Evolutionary conservation across 257 asterid genomes (phyloP).

Genomic region (Jacaranda copaia): DNA sequence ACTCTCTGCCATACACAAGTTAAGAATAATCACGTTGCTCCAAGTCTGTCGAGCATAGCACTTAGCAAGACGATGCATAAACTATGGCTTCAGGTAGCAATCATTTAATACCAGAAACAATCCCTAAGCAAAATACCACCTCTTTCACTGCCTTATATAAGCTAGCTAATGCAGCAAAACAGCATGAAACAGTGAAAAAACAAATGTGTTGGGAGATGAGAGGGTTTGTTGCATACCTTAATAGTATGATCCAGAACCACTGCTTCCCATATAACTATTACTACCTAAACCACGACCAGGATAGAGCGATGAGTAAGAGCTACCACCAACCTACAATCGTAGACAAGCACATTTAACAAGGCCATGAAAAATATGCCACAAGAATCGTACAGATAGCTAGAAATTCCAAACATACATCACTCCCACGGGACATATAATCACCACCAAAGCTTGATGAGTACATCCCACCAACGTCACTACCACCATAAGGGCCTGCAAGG

Average conservation of each 20-base stretch:
- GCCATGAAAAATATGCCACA: background rate
- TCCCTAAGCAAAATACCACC: constrained; percentile 23
- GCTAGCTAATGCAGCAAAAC: constrained; percentile 32
- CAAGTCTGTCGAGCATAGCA: constrained; percentile 29
- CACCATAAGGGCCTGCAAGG: constrained; percentile 75
- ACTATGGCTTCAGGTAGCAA: constrained; percentile 37
- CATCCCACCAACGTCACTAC: constrained; percentile 81
- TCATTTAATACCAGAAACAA: constrained; percentile 21
- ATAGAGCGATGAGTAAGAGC: constrained; percentile 86
- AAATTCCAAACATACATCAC: constrained; percentile 64
- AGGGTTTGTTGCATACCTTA: constrained; percentile 56
- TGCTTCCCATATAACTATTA: constrained; percentile 77
- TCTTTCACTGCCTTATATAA: constrained; percentile 16
- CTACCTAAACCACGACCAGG: constrained; percentile 84
- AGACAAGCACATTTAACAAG: constrained; percentile 20
- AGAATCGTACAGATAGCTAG: constrained; percentile 6
- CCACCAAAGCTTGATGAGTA: constrained; percentile 84
- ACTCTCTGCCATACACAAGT: constrained; percentile 56
- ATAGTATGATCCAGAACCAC: constrained; percentile 89
- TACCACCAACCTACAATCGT: constrained; percentile 72
- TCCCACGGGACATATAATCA: constrained; percentile 80
- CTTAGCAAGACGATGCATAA: constrained; percentile 34
- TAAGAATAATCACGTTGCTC: constrained; percentile 45
- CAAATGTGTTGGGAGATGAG: background rate
- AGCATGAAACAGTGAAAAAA: background rate